Percentiles rank a stretch among this genome's conserved stretches.
These are phyloP conservation scores for Triticum dicoccoides DNA, from an alignment of 176 grass and related monocot genomes.

Conservation along the genomic window DNA sequence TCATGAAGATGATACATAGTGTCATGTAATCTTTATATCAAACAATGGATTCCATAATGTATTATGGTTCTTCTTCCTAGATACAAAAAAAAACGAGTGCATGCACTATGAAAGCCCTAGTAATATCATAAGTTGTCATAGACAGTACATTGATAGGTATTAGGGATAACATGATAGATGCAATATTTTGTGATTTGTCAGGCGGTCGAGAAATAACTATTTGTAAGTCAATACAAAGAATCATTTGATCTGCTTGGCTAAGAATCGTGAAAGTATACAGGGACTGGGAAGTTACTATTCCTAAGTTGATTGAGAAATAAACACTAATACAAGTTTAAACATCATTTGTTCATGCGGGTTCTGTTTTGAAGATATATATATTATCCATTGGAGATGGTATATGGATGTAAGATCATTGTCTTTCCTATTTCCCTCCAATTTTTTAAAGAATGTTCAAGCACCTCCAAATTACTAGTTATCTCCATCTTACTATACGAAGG, in stretches of 20 bases:
- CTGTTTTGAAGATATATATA: not conserved
- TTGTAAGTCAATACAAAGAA: too few relatives aligned
- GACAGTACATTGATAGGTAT: not conserved
- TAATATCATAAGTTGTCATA: not conserved
- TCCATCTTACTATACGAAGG: not conserved
- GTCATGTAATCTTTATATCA: not conserved
- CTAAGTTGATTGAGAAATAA: too few relatives aligned
- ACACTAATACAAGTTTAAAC: too few relatives aligned
- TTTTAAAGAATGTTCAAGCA: not conserved
- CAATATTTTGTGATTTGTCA: too few relatives aligned
- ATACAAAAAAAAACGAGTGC: not conserved
- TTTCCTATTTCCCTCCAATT: not conserved
- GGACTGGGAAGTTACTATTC: too few relatives aligned
- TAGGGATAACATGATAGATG: not conserved
- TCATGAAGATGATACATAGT: not conserved
- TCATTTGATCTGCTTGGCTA: too few relatives aligned
- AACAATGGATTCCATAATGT: not conserved
- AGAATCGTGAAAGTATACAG: too few relatives aligned
- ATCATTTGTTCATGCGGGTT: not conserved
- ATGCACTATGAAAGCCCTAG: not conserved
- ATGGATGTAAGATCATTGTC: not conserved
- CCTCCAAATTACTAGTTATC: not conserved
- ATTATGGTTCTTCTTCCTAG: not conserved
- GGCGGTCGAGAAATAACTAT: too few relatives aligned
- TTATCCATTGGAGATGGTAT: not conserved